phyloP scores from a whole-genome alignment of 129 eudicot genomes.

The Kitagawia praeruptora region DNA sequence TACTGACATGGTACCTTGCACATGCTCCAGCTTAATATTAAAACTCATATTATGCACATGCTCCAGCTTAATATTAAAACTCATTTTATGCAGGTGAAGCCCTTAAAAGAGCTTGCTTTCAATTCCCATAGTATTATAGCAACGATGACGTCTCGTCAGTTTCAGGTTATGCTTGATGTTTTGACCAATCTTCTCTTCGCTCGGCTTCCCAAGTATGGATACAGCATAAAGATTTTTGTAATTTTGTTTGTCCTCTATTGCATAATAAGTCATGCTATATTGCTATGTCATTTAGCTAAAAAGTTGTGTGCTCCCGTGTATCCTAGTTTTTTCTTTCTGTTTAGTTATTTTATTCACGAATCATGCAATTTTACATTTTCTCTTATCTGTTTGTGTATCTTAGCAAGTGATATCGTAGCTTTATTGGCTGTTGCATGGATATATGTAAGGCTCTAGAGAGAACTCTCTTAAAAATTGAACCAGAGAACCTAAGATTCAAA shows the following conservation, averaged over 20 bases:
- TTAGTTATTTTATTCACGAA: background rate
- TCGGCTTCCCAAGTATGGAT: slow-evolving; percentile 93
- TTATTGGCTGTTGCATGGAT: background rate
- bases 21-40: background rate
- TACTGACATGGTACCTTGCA: slow-evolving; percentile 2
- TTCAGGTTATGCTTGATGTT: slow-evolving; percentile 98
- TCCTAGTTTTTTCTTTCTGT: background rate
- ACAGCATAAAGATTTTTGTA: slow-evolving; percentile 12
- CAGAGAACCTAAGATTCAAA: background rate
- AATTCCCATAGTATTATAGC: slow-evolving; percentile 91
- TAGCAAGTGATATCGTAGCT: background rate
- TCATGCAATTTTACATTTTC: background rate
- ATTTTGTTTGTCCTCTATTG: slow-evolving; percentile 2
- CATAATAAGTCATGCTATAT: background rate
- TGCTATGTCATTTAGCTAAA: background rate
- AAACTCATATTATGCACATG: slow-evolving; percentile 30
- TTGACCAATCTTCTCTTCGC: slow-evolving; percentile 93
- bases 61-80: slow-evolving; percentile 4
- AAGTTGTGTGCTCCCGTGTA: background rate
- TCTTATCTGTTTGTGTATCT: background rate
- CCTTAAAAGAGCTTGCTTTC: slow-evolving; percentile 88
- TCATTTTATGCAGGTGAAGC: slow-evolving; percentile 76
- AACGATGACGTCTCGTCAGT: slow-evolving; percentile 96
- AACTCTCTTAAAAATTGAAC: background rate
- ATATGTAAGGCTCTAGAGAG: too few species aligned